Conservation (phyloP, 2,329 filamentous ascomycete genomes). For the Xylariaceae sp. region DNA sequence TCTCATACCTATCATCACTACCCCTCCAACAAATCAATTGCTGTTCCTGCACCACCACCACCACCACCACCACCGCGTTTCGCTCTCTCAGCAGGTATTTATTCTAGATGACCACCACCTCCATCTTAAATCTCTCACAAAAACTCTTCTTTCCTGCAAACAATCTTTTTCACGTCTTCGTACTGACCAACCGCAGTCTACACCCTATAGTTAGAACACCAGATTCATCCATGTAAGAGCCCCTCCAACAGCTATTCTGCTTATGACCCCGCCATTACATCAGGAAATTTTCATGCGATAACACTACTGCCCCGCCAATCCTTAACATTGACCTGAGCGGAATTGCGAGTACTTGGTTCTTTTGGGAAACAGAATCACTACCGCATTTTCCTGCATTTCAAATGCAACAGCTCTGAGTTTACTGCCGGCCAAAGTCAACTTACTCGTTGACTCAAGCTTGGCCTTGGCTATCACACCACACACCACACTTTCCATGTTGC, state of each 20-base stretch:
- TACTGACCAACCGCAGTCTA: conserved; percentile 7
- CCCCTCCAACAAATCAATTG: conserved; percentile 29
- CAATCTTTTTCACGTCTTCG: background rate
- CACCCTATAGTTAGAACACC: conserved; percentile 2
- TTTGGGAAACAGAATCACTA: background rate
- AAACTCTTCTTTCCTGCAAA: conserved; percentile 9
- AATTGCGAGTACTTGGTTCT: background rate
- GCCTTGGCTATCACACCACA: too few species aligned
- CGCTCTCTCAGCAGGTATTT: conserved; percentile 25
- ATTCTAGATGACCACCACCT: conserved; percentile 20
- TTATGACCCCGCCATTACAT: conserved; percentile 29
- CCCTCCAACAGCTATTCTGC: conserved; percentile 17
- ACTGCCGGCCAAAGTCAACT: background rate
- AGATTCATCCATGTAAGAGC: conserved; percentile 27
- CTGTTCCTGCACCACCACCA: conserved; percentile 25
- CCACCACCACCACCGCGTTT: conserved; percentile 19
- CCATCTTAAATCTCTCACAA: conserved; percentile 18
- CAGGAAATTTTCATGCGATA: conserved; percentile 20
- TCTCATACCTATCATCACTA: conserved; percentile 26
- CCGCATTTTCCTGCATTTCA: conserved; percentile 1
- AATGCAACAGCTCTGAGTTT: conserved; percentile 9
- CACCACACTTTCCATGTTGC: too few species aligned
- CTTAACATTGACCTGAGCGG: conserved; percentile 7
- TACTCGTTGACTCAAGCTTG: conserved; percentile 7
- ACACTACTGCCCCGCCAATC: conserved; percentile 23